These are phyloP conservation scores for Penicillium concentricum DNA, from an alignment of 2,329 filamentous ascomycete species.

Conservation along the genomic window DNA sequence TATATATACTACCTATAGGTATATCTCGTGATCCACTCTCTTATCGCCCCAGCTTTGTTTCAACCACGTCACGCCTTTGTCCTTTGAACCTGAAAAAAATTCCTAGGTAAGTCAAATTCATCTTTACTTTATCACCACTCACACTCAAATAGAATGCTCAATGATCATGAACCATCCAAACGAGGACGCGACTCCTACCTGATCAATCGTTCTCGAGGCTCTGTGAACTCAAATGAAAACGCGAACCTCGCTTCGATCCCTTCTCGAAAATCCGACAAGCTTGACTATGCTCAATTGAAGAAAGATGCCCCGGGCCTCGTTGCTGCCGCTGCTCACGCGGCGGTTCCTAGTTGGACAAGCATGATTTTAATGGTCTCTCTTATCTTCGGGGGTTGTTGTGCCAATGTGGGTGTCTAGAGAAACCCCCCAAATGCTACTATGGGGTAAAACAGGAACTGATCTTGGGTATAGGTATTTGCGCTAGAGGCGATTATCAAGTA, in stretches of 20 bases:
- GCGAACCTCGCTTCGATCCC: not conserved
- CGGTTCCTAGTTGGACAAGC: slow-evolving; percentile 61
- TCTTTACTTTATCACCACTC: not conserved
- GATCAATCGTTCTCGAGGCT: slow-evolving; percentile 2
- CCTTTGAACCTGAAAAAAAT: not conserved
- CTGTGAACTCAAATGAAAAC: not conserved
- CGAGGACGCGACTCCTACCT: slow-evolving; percentile 5
- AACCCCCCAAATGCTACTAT: slow-evolving; percentile 2
- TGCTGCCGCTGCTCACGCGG: slow-evolving; percentile 31
- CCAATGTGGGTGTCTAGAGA: slow-evolving; percentile 64
- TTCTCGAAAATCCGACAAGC: not conserved
- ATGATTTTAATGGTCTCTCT: slow-evolving; percentile 70
- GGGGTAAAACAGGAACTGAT: slow-evolving; percentile 21
- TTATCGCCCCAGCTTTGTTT: slow-evolving; percentile 4
- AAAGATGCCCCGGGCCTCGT: slow-evolving; percentile 20
- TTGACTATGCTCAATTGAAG: slow-evolving; percentile 3
- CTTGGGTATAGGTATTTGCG: slow-evolving; percentile 71
- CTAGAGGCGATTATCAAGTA: slow-evolving; percentile 93
- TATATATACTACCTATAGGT: too few species aligned
- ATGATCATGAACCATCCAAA: slow-evolving; percentile 13
- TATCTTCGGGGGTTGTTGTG: slow-evolving; percentile 95
- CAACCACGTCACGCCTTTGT: not conserved
- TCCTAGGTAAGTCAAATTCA: not conserved
- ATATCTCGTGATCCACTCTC: not conserved
- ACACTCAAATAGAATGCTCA: slow-evolving; percentile 14